Evolutionary conservation across 257 asterid genomes (phyloP).

Genomic region (Rhazya stricta): DNA sequence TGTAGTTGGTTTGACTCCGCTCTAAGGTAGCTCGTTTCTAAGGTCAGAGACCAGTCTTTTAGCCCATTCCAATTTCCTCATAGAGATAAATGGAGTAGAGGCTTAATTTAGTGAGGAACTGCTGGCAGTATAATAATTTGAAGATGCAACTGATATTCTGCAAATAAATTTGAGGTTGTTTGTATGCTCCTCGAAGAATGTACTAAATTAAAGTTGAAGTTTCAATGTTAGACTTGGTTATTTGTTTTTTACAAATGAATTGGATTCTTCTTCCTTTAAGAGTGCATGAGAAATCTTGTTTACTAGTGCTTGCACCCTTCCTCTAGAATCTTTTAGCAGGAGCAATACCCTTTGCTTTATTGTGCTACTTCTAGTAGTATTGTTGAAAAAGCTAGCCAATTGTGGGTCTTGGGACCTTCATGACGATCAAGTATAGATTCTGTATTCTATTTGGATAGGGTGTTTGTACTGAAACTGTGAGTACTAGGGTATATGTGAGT

Average conservation of each 20-base stretch:
- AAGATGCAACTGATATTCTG: not conserved
- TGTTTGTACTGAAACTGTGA: not conserved
- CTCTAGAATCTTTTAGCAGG: not conserved
- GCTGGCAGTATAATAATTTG: conserved; percentile 3
- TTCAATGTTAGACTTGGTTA: not conserved
- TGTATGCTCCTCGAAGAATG: not conserved
- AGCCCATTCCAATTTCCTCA: not conserved
- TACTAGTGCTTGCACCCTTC: not conserved
- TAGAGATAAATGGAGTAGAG: conserved; percentile 9
- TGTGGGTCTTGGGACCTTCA: not conserved
- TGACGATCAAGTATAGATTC: not conserved
- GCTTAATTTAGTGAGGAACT: not conserved
- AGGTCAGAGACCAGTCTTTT: conserved; percentile 2
- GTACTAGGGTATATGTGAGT: not conserved
- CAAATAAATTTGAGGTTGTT: conserved; percentile 13
- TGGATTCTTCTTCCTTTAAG: not conserved
- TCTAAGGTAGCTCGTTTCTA: conserved; percentile 26
- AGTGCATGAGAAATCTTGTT: not conserved
- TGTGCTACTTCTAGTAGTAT: not conserved
- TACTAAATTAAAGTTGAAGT: not conserved
- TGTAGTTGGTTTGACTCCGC: conserved; percentile 85
- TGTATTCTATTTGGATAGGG: not conserved
- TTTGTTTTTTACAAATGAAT: not conserved
- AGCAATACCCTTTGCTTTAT: not conserved
- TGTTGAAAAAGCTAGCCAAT: not conserved